Percentiles rank a stretch among this genome's conserved stretches.
phyloP scores from a whole-genome alignment of 139 green algal genomes.

The Chlorella sp. region DNA sequence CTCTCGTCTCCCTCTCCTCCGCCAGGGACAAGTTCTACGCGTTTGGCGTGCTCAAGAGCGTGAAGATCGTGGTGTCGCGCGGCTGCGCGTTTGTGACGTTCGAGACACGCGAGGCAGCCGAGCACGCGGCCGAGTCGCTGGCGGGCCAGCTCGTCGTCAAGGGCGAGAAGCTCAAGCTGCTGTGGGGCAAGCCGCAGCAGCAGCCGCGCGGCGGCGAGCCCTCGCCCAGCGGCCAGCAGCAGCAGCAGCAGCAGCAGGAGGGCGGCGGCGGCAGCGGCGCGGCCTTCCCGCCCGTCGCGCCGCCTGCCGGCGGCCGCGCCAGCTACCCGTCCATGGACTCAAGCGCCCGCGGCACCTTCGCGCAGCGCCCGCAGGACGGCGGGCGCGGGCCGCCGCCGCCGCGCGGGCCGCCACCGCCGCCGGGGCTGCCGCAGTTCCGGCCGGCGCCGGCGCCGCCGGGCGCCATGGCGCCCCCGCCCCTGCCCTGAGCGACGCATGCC shows the following conservation, averaged over 20 bases:
- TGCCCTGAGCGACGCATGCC: background rate
- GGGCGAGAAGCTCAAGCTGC: constrained; percentile 76
- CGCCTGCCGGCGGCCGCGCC: background rate
- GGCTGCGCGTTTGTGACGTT: constrained; percentile 90
- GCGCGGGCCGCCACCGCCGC: background rate
- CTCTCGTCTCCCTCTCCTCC: too few relatives aligned
- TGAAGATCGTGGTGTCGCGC: constrained; percentile 48
- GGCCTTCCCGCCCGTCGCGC: background rate
- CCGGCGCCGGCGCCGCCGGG: too few relatives aligned
- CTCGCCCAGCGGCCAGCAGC: background rate
- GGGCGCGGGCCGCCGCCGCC: background rate
- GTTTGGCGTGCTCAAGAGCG: constrained; percentile 80
- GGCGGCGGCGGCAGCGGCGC: background rate
- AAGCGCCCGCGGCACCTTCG: background rate
- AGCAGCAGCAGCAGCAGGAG: background rate
- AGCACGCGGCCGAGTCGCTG: constrained; percentile 84
- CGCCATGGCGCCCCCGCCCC: too few relatives aligned
- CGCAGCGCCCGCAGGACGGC: constrained; percentile 8
- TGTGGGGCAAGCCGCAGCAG: constrained; percentile 88
- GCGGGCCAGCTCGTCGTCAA: constrained; percentile 79
- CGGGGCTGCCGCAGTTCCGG: background rate
- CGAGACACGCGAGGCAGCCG: constrained; percentile 70
- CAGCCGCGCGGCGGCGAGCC: constrained; percentile 9
- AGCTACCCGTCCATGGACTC: constrained; percentile 72
- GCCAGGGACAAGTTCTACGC: constrained; percentile 87